These are phyloP conservation scores for Candida andamanensis DNA, from an alignment of 805 yeast species.

Conservation along the genomic window DNA sequence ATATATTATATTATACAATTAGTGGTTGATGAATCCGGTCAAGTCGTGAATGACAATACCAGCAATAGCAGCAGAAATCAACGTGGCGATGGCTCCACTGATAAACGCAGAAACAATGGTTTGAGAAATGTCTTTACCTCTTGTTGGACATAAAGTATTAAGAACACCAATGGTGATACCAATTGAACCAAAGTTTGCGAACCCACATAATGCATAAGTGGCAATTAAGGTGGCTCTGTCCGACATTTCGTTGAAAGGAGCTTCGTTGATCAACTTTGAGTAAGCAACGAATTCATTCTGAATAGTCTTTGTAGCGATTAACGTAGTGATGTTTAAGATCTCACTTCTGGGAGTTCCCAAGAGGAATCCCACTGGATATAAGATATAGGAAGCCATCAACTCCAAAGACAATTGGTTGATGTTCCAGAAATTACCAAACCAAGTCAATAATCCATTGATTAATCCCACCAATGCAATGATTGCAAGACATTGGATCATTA, in stretches of 20 bases:
- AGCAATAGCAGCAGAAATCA: slow-evolving; percentile 54
- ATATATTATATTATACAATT: slow-evolving; percentile 1
- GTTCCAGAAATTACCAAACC: slow-evolving; percentile 63
- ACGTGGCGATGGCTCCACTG: slow-evolving; percentile 50
- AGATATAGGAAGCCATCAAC: slow-evolving; percentile 51
- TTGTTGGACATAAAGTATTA: slow-evolving; percentile 48
- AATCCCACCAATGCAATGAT: slow-evolving; percentile 57
- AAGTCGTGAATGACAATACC: slow-evolving; percentile 58
- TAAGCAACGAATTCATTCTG: slow-evolving; percentile 61
- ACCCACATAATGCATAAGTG: slow-evolving; percentile 59
- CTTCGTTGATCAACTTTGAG: slow-evolving; percentile 32
- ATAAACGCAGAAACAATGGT: slow-evolving; percentile 45
- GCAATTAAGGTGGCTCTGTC: slow-evolving; percentile 51
- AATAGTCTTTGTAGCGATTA: slow-evolving; percentile 53
- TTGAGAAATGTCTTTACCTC: slow-evolving; percentile 43
- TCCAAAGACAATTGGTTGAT: slow-evolving; percentile 48
- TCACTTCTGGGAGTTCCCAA: slow-evolving; percentile 53
- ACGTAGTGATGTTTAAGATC: slow-evolving; percentile 44
- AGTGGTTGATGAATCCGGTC: slow-evolving; percentile 15
- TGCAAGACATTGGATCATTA: slow-evolving; percentile 55
- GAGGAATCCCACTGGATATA: slow-evolving; percentile 57
- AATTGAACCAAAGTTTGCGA: slow-evolving; percentile 57
- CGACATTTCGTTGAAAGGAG: slow-evolving; percentile 44
- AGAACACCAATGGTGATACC: slow-evolving; percentile 60
- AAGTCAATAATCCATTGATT: slow-evolving; percentile 49